These are phyloP conservation scores for Stipa capillata DNA, from an alignment of 176 grass and related monocot species.

Conservation along the genomic window DNA sequence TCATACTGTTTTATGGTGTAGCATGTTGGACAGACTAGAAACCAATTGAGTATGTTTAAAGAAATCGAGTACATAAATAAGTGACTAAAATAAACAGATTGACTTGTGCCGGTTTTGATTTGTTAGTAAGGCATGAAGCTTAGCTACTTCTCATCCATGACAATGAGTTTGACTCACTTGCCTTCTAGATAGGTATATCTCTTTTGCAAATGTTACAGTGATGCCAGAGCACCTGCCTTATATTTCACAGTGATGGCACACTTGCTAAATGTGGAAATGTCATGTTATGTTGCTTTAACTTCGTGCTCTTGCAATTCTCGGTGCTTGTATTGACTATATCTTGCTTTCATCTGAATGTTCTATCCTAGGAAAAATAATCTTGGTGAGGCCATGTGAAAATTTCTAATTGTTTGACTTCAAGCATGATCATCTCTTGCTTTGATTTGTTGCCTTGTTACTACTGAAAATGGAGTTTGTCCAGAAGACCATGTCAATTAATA, in stretches of 20 bases:
- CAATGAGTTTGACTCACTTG: neutral
- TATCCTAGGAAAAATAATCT: neutral
- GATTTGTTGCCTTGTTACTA: neutral
- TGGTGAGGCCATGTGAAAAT: neutral
- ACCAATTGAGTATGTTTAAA: neutral
- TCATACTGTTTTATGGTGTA: neutral
- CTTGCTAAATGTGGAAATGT: neutral
- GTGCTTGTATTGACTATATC: neutral
- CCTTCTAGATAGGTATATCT: neutral
- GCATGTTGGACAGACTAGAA: neutral
- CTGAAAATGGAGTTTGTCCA: neutral
- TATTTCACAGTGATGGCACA: neutral
- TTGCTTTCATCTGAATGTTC: slow-evolving; percentile 2
- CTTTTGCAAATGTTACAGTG: slow-evolving; percentile 4
- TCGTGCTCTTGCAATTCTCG: neutral
- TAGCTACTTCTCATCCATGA: neutral
- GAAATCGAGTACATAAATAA: neutral
- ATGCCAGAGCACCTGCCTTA: too few species aligned
- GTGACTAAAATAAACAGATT: neutral
- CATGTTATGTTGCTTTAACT: neutral
- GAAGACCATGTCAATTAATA: neutral
- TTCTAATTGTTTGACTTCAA: neutral
- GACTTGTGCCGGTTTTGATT: neutral
- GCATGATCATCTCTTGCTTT: neutral
- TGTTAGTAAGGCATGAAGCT: neutral